phyloP scores from a whole-genome alignment of 192 early-diverging fungal species.

The Gonapodya prolifera region DNA sequence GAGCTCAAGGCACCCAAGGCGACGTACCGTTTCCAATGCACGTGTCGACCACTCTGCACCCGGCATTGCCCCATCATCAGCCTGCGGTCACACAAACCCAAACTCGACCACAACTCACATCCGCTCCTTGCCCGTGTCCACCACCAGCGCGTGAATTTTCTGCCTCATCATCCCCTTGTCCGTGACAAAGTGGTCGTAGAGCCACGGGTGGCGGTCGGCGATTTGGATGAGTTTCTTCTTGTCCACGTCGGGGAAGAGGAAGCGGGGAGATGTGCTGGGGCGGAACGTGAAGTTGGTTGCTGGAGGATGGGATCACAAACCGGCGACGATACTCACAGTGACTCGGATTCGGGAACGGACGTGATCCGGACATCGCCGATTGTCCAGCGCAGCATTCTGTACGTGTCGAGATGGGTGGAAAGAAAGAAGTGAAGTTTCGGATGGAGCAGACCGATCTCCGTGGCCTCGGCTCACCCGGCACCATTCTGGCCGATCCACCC shows the following conservation, averaged over 20 bases:
- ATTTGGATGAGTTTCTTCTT: neutral
- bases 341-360: neutral
- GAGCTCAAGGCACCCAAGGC: neutral
- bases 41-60: slow-evolving; percentile 1
- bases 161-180: neutral
- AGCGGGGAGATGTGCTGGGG: neutral
- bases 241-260: neutral
- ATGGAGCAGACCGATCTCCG: too few species aligned
- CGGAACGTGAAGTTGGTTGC: neutral
- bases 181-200: neutral
- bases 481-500: too few species aligned
- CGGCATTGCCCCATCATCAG: neutral
- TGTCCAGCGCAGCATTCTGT: neutral
- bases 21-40: slow-evolving; percentile 2
- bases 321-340: neutral
- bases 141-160: neutral
- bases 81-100: neutral
- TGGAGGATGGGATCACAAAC: neutral
- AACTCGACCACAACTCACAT: neutral
- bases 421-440: too few species aligned
- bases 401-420: too few species aligned
- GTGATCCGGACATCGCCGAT: slow-evolving; percentile 3
- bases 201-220: neutral
- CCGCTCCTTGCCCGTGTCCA: neutral
- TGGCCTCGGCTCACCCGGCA: too few species aligned